Evolutionary conservation across 306 rosid genomes (phyloP), one percentile per base, ranked within the genome.

Genomic region (Citrullus colocynthis): DNA sequence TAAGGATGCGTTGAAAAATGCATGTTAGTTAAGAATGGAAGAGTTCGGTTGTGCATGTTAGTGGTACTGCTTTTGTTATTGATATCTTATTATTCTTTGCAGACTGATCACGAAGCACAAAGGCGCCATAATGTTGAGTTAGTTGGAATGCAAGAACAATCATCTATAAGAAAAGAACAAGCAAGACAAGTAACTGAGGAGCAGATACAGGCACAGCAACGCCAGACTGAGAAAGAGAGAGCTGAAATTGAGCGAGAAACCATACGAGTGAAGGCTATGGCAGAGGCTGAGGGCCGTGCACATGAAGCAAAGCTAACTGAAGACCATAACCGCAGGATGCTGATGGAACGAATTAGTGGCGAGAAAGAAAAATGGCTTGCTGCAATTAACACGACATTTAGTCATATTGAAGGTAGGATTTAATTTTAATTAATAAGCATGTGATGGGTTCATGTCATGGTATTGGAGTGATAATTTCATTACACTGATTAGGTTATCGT

Each of bases 331-430:
- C 83, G 97, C 84, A 88, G 97, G 85, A 88, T 91, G 98, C 96
- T 96, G 49, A 61, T 88, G 49, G 99, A 96, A 71, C 87, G 89
- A 65, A 78, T 96, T 79, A 93, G 86, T 52, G 99, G 98, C 60
- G 98, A 96, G 90, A 91, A 83, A 69, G 98, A 96, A 79, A 96
- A 96, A 87, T 96, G 98, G 99, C 93, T 96, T 80, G 97, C 99
- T 76, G 99, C 99, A 73, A 96, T 96, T 62, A 91, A 93, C 82
- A 83, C 99, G 71, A 83, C 98, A 79, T 92, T 96, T 81, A 63
- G 97, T 86, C 99, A 96, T 81, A 88, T 96, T 80, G 99, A 96
- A 93, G 99, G 99, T 93, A 81, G 58, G 39, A 69, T 78, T 69
- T 75, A 57, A 51, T 54, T 73, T 51, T 54, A 54, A 74, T 51